Conservation (phyloP, 225 moss, liverwort and hornwort species). For the Straminergon stramineum region DNA sequence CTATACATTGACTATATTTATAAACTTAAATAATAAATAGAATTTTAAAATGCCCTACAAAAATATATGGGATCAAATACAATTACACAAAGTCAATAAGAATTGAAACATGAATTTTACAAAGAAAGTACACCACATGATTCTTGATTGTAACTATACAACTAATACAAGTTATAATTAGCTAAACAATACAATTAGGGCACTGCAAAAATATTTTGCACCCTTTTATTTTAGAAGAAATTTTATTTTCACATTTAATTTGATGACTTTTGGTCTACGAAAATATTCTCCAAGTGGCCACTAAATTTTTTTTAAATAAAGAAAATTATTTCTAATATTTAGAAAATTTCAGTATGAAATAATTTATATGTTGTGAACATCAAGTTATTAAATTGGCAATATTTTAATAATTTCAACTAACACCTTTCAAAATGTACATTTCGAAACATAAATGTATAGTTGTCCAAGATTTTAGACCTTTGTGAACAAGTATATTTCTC, state of each 20-base stretch:
- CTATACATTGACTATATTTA: background rate
- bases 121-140: background rate
- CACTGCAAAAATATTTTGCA: too few species aligned
- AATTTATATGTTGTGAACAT: background rate
- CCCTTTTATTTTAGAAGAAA: background rate
- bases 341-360: rapidly evolving
- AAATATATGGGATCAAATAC: background rate
- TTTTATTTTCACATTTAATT: background rate
- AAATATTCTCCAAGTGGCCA: too few species aligned
- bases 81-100: background rate
- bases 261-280: rapidly evolving
- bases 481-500: too few species aligned
- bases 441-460: background rate
- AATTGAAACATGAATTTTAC: background rate
- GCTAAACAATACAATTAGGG: background rate
- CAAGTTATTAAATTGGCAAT: background rate
- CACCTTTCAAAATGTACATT: background rate
- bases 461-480: background rate
- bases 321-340: background rate
- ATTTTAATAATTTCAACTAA: background rate
- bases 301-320: too few species aligned
- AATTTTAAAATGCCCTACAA: rapidly evolving
- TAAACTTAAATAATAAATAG: background rate
- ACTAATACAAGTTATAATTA: too few species aligned
- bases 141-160: background rate